Base-by-base conservation (phyloP, 176 grass and related monocot genomes). In the Tuctoria greenei region DNA sequence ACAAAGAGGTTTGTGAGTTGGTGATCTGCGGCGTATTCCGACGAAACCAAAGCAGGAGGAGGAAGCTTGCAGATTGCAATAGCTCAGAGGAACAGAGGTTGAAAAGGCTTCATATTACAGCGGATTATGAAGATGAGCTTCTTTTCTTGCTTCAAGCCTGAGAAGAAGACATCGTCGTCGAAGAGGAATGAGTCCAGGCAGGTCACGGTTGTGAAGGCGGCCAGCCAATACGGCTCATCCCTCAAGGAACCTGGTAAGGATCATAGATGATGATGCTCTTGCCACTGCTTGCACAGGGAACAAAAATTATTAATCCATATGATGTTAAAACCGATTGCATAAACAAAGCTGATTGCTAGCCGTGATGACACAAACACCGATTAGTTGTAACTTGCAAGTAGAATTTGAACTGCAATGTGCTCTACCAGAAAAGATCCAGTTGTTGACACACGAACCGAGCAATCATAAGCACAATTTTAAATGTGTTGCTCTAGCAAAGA, bases 111-210 rank as follows among this genome's bases (percentile, higher is more conserved):
- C 61, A 40, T 41, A n/a, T n/a, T n/a, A 58, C 69, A 67, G 17
- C 40, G 44, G 50, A 12, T n/a, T n/a, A n/a, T 3, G 49, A 61
- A 77, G 34, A 92, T 92, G 91, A 90, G 76, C 50, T 98, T 84
- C 65, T 94, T 94, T 81, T 76, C 76, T 16, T 98, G 95, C 71
- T 98, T 94, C 78, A 86, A 79, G 49, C 63, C 78, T 13, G 70
- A 77, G 23, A 81, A 89, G 61, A 86, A 62, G 72, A 78, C 3
- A 3, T 31, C n/a, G 24, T n/a, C 51, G 0, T 54, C 75, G 5
- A 86, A 7, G 68, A 91, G 27, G 75, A 43, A 17, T 1, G 73
- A 65, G 14, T 67, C 55, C 1, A 83, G 60, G 65, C 61, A 69
- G 51, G 69, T 42, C 35, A 10, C 64, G 0, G 9, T 51, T 26